Evolutionary conservation across 192 early-diverging fungal genomes (phyloP), one percentile per base, ranked within the genome.

Genomic region (Gryganskiella cystojenkinii): DNA sequence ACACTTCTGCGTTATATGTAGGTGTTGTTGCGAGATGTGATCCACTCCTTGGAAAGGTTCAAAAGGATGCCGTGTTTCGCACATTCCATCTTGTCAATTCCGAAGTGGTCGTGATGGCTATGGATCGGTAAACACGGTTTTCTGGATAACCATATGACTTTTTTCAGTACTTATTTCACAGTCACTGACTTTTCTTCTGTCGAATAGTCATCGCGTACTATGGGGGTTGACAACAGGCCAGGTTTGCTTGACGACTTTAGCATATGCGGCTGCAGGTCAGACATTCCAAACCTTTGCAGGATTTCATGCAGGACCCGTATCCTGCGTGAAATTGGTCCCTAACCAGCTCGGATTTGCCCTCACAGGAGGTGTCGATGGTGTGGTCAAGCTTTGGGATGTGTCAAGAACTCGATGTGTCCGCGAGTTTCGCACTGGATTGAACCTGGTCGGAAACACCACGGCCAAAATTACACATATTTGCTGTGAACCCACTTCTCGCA

Each of bases 11-110:
- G n/a, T n/a, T n/a, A n/a, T n/a, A n/a, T n/a, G n/a, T 49, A 88
- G 89, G 86, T 42, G 72, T 86, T 9, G 86, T 87, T 10, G 85
- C 83, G 15, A 71, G 82, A 47, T 90, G 87, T 55, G 73, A 90
- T 62, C 89, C 88, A 8, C 44, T 56, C 3, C 86, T 85, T 7
- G 90, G 90, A 20, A 88, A 88, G 35, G 83, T 89, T 4, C 85
- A 90, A n/a, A 84, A 84, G n/a, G 84, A 82, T 24, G 63, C 71
- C 7, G 75, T 92, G 8, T 85, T 82, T 49, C 78, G 81, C 22
- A 80, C 78, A 42, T 64, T 79, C 1, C 86, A 88, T 43, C 52
- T 71, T 17, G 62, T 73, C 7, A 55, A 81, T 34, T 14, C 46
- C 4, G 67, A 60, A 9, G 79, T 92, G 3, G 71, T 73, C 0